phyloP scores from a whole-genome alignment of 2,329 filamentous ascomycete species.

The Colletotrichum echinochloae region DNA sequence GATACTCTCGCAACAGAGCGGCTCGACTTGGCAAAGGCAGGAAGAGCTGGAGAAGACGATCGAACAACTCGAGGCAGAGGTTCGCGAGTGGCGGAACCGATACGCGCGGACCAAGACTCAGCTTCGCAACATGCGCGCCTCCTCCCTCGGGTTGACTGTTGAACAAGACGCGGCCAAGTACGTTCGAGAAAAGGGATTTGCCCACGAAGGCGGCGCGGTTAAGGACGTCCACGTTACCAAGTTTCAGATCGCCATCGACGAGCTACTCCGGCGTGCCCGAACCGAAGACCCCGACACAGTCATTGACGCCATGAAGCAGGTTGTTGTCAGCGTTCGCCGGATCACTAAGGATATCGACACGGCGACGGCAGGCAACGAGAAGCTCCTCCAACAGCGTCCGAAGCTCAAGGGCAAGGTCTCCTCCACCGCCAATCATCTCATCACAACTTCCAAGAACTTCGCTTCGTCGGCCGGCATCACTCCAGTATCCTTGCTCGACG shows the following conservation, averaged over 20 bases:
- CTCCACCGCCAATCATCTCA: constrained; percentile 94
- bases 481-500: constrained; percentile 93
- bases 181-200: constrained; percentile 74
- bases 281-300: constrained; percentile 79
- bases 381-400: constrained; percentile 67
- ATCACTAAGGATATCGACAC: constrained; percentile 86
- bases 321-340: constrained; percentile 83
- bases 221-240: constrained; percentile 94
- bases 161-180: constrained; percentile 78
- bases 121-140: constrained; percentile 81
- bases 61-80: constrained; percentile 81
- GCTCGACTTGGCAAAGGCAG: constrained; percentile 83
- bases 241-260: constrained; percentile 94
- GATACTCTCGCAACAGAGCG: constrained; percentile 82
- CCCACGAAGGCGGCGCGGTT: constrained; percentile 79
- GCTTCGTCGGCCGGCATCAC: constrained; percentile 84
- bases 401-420: constrained; percentile 86
- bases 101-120: constrained; percentile 92
- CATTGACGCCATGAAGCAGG: constrained; percentile 87
- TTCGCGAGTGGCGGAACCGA: constrained; percentile 89
- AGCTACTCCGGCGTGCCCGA: constrained; percentile 83
- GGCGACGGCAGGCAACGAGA: constrained; percentile 64
- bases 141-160: constrained; percentile 78
- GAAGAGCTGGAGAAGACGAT: constrained; percentile 81
- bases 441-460: constrained; percentile 95